Evolutionary conservation across 805 yeast genomes (phyloP), one percentile per base, ranked within the genome.

Genomic region (Schwanniomyces yamadae): DNA sequence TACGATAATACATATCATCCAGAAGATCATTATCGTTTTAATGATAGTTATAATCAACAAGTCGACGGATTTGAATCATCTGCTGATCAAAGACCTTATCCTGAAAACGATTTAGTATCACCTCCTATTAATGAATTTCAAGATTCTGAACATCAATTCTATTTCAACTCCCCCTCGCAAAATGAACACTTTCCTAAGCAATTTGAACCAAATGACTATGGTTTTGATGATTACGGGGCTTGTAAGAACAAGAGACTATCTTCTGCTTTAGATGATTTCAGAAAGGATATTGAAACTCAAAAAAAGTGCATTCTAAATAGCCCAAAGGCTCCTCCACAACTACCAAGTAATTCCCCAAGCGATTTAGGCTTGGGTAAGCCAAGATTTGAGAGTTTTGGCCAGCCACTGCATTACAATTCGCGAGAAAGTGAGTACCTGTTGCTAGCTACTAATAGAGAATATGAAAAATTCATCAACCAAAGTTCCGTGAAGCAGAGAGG

Each of bases 231-330:
- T 5, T 17, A 16, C 6, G 11, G n/a, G 5, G 18, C 18, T 19
- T 13, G 13, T 16, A 22, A 26, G 36, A 33, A 40, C 24, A 33
- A 49, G 25, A 45, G 59, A 34, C 44, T 63, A 25, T 51, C 60
- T 4, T 33, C 50, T 5, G 58, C 59, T 2, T 53, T 63, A 23
- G 55, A 54, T 14, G 59, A 42, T 9, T 52, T 60, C 34, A 61
- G 48, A 33, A 40, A 48, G 17, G 69, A 64, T 18, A 43, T 60
- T 2, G 52, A 49, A 21, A 44, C 40, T 16, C 56, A 52, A 32
- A 58, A 49, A 33, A 43, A 45, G 19, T 42, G 45, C 17, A 7
- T 5, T 15, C 18, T 10, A 7, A 27, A 9, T 5, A 9, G 44
- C 41, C 8, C 54, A 6, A 28, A 24, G 17, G 32, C 39, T 21